Evolutionary conservation across 2,329 filamentous ascomycete genomes (phyloP).

Genomic region (Drechslerella coelobrocha): DNA sequence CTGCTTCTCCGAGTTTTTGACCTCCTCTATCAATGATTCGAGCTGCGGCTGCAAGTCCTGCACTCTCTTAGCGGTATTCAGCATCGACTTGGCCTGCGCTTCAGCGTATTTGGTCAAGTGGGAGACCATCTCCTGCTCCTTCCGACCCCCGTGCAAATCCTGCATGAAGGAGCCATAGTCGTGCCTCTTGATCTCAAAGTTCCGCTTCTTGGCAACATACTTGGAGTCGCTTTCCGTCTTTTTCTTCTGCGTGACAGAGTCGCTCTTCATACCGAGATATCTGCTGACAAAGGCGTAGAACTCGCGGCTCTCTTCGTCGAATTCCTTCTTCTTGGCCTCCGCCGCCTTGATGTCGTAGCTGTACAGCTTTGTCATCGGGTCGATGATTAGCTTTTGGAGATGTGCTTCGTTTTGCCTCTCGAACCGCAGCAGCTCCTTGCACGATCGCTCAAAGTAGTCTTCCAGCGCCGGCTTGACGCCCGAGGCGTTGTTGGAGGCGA

Average conservation of each 20-base stretch:
- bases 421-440: constrained; percentile 84
- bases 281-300: constrained; percentile 95
- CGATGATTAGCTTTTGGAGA: constrained; percentile 91
- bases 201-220: constrained; percentile 89
- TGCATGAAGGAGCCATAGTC: constrained; percentile 99
- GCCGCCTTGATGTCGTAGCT: constrained; percentile 97
- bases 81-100: constrained; percentile 81
- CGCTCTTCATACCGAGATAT: constrained; percentile 94
- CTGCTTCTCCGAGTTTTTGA: constrained; percentile 93
- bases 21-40: constrained; percentile 84
- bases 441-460: constrained; percentile 97
- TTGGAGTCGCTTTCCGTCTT: constrained; percentile 92
- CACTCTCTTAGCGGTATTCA: constrained; percentile 83
- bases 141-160: constrained; percentile 96
- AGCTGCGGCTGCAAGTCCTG: constrained; percentile 86
- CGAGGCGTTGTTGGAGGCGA: constrained; percentile 84
- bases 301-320: constrained; percentile 98
- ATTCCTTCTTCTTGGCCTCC: constrained; percentile 94
- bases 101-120: constrained; percentile 94
- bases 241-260: constrained; percentile 97
- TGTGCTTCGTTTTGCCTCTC: constrained; percentile 83
- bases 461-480: constrained; percentile 96
- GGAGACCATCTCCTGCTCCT: constrained; percentile 94
- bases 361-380: constrained; percentile 89
- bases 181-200: constrained; percentile 96